phyloP scores from a whole-genome alignment of 345 rosid species.

The Camelina laxa region DNA sequence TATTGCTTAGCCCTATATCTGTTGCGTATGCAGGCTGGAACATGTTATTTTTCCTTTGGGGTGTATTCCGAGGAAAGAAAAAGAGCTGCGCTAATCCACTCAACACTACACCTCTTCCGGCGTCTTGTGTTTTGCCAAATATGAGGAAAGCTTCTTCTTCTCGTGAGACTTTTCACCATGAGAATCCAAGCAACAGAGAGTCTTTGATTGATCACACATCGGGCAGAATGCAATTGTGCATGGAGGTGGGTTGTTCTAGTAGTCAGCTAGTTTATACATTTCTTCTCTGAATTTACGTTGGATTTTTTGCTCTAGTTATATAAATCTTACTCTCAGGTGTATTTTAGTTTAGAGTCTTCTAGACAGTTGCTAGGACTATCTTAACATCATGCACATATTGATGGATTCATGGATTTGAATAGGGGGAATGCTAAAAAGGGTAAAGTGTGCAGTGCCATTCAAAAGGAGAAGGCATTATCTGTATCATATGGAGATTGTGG shows the following conservation, averaged over 20 bases:
- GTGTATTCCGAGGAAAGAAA: conserved; percentile 75
- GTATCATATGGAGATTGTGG: conserved; percentile 41
- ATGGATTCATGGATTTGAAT: conserved; percentile 35
- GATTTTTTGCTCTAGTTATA: not conserved
- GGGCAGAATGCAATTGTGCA: conserved; percentile 27
- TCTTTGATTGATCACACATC: conserved; percentile 14
- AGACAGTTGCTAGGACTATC: conserved; percentile 15
- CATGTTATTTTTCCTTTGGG: conserved; percentile 85
- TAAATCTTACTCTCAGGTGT: not conserved
- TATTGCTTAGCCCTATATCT: conserved; percentile 20
- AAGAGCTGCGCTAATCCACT: conserved; percentile 47
- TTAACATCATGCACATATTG: conserved; percentile 4
- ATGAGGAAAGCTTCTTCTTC: conserved; percentile 44
- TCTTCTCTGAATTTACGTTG: conserved; percentile 28
- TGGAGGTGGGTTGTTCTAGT: conserved; percentile 44
- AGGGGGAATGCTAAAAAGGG: conserved; percentile 50
- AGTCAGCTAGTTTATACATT: conserved; percentile 31
- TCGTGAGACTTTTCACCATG: conserved; percentile 42
- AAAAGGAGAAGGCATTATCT: conserved; percentile 41
- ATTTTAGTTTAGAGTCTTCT: conserved; percentile 3
- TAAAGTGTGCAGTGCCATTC: conserved; percentile 30
- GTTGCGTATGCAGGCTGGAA: conserved; percentile 78
- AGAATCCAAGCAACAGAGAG: conserved; percentile 43
- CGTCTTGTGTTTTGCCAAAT: conserved; percentile 33
- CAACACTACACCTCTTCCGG: conserved; percentile 44